Evolutionary conservation across 495 filamentous ascomycete species (phyloP).

Genomic region (Trichoderma gamsii): DNA sequence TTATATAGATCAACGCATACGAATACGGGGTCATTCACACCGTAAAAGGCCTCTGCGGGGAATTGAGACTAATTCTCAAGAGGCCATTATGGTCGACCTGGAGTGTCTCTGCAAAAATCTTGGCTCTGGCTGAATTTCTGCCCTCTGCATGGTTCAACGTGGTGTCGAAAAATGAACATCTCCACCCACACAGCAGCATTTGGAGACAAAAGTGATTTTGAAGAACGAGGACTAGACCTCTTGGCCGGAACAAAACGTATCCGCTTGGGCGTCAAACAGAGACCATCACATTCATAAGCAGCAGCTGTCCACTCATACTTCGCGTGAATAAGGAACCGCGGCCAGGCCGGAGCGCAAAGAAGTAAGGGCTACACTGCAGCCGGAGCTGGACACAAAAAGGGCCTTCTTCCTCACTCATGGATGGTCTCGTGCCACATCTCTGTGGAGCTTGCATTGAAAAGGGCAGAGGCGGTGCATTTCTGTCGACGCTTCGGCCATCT

Average conservation of each 20-base stretch:
- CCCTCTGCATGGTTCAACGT: neutral
- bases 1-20: constrained; percentile 1
- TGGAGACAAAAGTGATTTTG: neutral
- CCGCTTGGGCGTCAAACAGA: neutral
- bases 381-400: too few relatives aligned
- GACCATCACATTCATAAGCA: too few relatives aligned
- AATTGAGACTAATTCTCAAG: neutral
- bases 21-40: neutral
- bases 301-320: neutral
- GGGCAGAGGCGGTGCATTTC: neutral
- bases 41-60: neutral
- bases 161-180: neutral
- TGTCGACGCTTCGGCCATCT: constrained; percentile 1
- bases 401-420: neutral
- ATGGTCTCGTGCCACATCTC: neutral
- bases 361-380: neutral
- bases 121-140: too few relatives aligned
- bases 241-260: neutral
- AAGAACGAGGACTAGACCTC: neutral
- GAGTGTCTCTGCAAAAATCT: neutral
- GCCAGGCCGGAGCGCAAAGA: neutral
- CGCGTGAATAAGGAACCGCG: neutral
- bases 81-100: neutral
- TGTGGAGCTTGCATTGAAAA: neutral
- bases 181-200: neutral